Conservation (phyloP, 148 eudicot species). For the Arbutus unedo region DNA sequence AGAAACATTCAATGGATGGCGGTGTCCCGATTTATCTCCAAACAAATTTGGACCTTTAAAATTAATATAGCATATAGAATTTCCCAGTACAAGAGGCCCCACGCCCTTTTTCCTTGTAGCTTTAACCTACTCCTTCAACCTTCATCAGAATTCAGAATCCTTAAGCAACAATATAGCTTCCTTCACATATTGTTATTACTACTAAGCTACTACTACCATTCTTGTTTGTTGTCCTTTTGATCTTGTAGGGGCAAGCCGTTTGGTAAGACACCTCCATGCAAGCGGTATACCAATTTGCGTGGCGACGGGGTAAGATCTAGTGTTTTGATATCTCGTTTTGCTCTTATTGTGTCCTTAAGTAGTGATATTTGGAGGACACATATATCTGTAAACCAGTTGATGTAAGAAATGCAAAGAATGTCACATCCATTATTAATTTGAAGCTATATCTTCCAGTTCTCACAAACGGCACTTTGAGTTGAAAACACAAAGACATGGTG, state of each 20-base stretch:
- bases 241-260: slow-evolving; percentile 61
- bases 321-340: not conserved
- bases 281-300: slow-evolving; percentile 75
- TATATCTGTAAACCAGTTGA: not conserved
- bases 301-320: slow-evolving; percentile 71
- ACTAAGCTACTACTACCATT: not conserved
- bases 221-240: slow-evolving; percentile 9
- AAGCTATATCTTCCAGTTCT: slow-evolving; percentile 40
- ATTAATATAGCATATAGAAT: not conserved
- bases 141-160: not conserved
- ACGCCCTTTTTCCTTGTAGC: not conserved
- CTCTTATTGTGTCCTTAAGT: not conserved
- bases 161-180: not conserved
- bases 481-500: slow-evolving; percentile 80
- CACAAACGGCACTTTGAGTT: slow-evolving; percentile 73
- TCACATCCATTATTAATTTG: slow-evolving; percentile 15
- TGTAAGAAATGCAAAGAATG: slow-evolving; percentile 11
- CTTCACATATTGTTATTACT: not conserved
- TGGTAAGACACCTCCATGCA: slow-evolving; percentile 75
- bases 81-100: not conserved
- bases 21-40: not conserved
- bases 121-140: not conserved
- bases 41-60: not conserved
- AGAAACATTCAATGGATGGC: not conserved
- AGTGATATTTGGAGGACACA: not conserved